Conservation (phyloP, 371 early-diverging fungal species). For the Paraphysoderma sedebokerense region DNA sequence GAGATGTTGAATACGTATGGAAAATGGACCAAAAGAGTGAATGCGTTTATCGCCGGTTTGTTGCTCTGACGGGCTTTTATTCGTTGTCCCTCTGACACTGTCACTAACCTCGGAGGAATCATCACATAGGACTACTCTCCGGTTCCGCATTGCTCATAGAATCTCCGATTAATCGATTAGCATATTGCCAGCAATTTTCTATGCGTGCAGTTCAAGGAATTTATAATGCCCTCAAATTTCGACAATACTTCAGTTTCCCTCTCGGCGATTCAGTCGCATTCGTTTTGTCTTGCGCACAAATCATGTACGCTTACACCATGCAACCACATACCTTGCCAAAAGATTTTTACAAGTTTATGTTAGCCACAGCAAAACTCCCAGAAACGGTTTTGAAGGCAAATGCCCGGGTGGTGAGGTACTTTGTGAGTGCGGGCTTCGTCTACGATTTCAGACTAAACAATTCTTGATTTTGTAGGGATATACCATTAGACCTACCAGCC, state of each 20-base stretch:
- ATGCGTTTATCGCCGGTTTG: too few species aligned
- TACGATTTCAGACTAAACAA: too few species aligned
- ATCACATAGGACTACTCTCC: too few species aligned
- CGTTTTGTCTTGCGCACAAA: conserved; percentile 1
- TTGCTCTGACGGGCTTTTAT: too few species aligned
- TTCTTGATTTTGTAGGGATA: too few species aligned
- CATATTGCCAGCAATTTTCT: conserved; percentile 18
- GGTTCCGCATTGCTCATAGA: conserved; percentile 17
- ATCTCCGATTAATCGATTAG: conserved; percentile 9
- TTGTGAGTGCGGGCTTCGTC: neutral
- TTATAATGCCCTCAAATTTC: neutral
- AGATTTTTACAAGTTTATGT: conserved; percentile 5
- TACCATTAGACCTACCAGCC: too few species aligned
- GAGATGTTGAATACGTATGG: too few species aligned
- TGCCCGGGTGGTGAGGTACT: neutral
- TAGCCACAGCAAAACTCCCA: neutral
- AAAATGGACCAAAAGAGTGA: too few species aligned
- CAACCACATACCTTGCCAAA: conserved; percentile 18
- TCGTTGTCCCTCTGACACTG: too few species aligned
- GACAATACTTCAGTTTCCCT: conserved; percentile 4
- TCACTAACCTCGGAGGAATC: too few species aligned
- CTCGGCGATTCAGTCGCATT: conserved; percentile 21
- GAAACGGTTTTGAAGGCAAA: neutral
- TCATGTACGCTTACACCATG: conserved; percentile 22
- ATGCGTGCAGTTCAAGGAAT: conserved; percentile 10